phyloP scores from a whole-genome alignment of 2,329 filamentous ascomycete genomes.

The Dryadomyces quercus-mongolicae region DNA sequence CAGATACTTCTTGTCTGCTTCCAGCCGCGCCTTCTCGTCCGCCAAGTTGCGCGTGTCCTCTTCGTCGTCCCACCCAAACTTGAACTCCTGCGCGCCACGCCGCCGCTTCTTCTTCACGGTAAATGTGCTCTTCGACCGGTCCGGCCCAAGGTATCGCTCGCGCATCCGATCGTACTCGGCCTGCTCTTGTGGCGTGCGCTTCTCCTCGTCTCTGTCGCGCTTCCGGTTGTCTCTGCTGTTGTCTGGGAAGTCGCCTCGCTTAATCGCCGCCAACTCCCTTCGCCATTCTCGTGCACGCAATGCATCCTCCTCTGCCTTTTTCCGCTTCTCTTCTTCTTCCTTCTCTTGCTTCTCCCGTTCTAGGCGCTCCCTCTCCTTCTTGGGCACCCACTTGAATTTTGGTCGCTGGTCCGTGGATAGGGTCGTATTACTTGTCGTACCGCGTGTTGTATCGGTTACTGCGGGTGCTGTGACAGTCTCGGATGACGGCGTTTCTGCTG shows the following conservation, averaged over 20 bases:
- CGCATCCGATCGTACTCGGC: constrained; percentile 64
- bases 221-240: constrained; percentile 8
- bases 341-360: constrained; percentile 67
- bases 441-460: not conserved
- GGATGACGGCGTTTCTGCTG: not conserved
- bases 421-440: not conserved
- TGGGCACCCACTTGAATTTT: constrained; percentile 52
- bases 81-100: constrained; percentile 92
- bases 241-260: constrained; percentile 11
- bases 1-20: constrained; percentile 43
- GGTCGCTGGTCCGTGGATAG: not conserved
- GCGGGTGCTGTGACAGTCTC: not conserved
- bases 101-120: constrained; percentile 93
- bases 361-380: constrained; percentile 67
- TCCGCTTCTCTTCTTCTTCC: constrained; percentile 22
- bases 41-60: constrained; percentile 64
- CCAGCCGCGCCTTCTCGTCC: constrained; percentile 45
- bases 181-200: constrained; percentile 36
- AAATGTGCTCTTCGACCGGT: constrained; percentile 72
- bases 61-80: constrained; percentile 93
- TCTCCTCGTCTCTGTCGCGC: constrained; percentile 5
- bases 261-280: constrained; percentile 10
- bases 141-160: constrained; percentile 81
- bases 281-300: constrained; percentile 16
- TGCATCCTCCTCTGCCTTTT: constrained; percentile 11